Conservation (phyloP, 75 land plant genomes). For the Pseudotsuga menziesii region DNA sequence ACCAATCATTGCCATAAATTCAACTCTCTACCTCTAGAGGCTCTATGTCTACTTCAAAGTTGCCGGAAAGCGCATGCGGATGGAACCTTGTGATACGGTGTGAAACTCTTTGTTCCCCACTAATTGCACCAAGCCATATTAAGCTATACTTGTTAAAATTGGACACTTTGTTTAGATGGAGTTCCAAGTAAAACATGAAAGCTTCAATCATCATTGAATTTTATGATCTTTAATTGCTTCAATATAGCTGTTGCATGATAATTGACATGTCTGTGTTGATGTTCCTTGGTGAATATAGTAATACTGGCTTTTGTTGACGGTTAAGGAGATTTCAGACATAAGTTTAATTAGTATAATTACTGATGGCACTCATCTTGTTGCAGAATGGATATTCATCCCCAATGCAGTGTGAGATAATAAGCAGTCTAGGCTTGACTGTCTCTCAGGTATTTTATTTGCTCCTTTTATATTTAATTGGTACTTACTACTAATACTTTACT, state of each 20-base stretch:
- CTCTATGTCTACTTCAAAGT: too few species aligned
- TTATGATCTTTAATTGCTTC: not conserved
- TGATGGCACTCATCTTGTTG: conserved; percentile 5
- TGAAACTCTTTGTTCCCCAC: too few species aligned
- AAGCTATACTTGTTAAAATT: too few species aligned
- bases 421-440: conserved; percentile 49
- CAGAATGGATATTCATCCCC: conserved; percentile 81
- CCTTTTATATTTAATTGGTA: not conserved
- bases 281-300: too few species aligned
- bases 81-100: not conserved
- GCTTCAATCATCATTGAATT: not conserved
- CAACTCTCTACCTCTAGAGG: too few species aligned
- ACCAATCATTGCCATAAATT: too few species aligned
- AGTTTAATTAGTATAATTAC: not conserved
- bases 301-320: not conserved
- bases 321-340: not conserved
- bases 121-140: too few species aligned
- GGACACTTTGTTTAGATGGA: not conserved
- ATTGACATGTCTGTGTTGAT: not conserved
- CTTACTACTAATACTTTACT: not conserved
- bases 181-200: too few species aligned
- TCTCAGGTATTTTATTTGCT: conserved; percentile 46
- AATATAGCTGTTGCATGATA: not conserved
- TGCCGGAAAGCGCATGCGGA: not conserved
- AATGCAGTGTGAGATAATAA: conserved; percentile 57